Evolutionary conservation across 2,329 filamentous ascomycete genomes (phyloP).

Genomic region (Colletotrichum eremochloae): DNA sequence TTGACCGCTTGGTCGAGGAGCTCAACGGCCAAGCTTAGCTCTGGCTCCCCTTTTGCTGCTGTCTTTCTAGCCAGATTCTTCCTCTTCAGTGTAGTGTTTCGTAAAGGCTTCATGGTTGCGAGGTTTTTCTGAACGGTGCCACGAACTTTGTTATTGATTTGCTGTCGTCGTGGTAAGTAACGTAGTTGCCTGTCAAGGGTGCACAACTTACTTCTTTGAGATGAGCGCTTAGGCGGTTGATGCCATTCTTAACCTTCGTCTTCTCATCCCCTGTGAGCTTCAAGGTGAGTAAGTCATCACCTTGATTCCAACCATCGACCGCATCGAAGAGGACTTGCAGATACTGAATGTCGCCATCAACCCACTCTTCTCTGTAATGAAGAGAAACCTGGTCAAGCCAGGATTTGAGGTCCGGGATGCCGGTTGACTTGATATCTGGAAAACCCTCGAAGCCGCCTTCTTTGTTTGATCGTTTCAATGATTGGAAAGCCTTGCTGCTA

Average conservation of each 20-base stretch:
- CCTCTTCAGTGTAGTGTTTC: neutral
- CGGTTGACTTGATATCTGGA: constrained; percentile 20
- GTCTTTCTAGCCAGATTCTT: neutral
- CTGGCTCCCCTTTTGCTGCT: neutral
- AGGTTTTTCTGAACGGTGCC: neutral
- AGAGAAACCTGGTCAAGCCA: constrained; percentile 37
- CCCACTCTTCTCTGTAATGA: constrained; percentile 28
- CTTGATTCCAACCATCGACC: constrained; percentile 24
- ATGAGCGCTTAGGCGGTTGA: neutral
- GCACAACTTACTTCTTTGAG: neutral
- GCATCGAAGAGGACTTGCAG: constrained; percentile 39
- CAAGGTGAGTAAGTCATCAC: neutral
- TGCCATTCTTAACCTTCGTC: neutral
- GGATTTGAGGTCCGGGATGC: constrained; percentile 29
- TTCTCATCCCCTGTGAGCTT: neutral
- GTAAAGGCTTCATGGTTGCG: constrained; percentile 15
- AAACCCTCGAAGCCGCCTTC: constrained; percentile 14
- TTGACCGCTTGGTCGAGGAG: neutral
- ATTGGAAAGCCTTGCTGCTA: constrained; percentile 36
- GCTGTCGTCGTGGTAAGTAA: neutral
- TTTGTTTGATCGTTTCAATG: neutral
- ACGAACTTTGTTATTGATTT: neutral
- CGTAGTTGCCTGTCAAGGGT: too few species aligned
- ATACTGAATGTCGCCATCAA: constrained; percentile 26
- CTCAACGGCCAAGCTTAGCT: neutral